A percentile compares a stretch with the other conserved stretches of the same genome.
Conservation (phyloP, 2,329 filamentous ascomycete genomes). For the Stemphylium vesicarium region DNA sequence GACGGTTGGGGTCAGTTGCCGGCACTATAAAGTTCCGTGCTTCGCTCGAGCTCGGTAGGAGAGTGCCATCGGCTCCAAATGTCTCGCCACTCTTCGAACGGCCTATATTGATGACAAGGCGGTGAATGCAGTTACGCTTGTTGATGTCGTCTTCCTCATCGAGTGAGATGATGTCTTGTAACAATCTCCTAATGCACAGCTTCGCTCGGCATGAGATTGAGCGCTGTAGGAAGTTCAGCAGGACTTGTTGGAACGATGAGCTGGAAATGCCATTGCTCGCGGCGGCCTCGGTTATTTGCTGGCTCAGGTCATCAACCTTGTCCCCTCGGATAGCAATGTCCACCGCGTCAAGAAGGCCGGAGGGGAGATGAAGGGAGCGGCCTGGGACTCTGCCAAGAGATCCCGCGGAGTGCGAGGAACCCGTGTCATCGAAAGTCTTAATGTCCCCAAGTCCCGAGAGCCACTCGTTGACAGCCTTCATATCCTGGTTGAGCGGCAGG, state of each 20-base stretch:
- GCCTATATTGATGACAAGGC: constrained; percentile 89
- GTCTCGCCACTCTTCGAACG: constrained; percentile 68
- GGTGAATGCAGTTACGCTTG: constrained; percentile 89
- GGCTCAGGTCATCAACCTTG: constrained; percentile 62
- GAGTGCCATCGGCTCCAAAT: constrained; percentile 57
- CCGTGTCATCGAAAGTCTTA: constrained; percentile 76
- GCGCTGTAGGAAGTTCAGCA: constrained; percentile 80
- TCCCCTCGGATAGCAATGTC: constrained; percentile 76
- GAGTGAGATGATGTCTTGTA: constrained; percentile 72
- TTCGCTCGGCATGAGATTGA: constrained; percentile 74
- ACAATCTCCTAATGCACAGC: constrained; percentile 72
- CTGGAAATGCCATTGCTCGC: constrained; percentile 56
- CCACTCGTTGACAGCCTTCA: constrained; percentile 86
- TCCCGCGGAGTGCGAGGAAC: constrained; percentile 70
- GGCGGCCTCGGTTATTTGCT: constrained; percentile 65
- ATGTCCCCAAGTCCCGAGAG: constrained; percentile 80
- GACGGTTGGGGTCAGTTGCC: constrained; percentile 69
- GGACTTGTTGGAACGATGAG: constrained; percentile 66
- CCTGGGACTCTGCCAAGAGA: constrained; percentile 80
- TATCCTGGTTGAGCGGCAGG: constrained; percentile 61
- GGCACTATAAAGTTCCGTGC: constrained; percentile 79
- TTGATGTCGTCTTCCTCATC: constrained; percentile 94
- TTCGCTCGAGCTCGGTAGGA: constrained; percentile 58
- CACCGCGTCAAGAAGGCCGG: constrained; percentile 70
- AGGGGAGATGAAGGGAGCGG: constrained; percentile 74